Evolutionary conservation across 495 filamentous ascomycete genomes (phyloP).

Genomic region (Chaetomidium leptoderma): DNA sequence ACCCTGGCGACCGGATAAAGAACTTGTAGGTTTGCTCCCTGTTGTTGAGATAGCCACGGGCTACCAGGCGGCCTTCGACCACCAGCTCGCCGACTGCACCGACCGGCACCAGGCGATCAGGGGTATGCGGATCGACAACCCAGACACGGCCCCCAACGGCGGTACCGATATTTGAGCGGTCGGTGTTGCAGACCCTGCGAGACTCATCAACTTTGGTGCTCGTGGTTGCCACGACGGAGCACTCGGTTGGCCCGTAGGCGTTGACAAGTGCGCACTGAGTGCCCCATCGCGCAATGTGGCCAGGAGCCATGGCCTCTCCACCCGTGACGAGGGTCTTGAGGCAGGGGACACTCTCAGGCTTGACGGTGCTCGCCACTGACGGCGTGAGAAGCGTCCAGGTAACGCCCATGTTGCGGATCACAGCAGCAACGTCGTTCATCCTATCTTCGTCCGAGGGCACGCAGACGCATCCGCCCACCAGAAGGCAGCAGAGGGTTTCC

Average conservation of each 20-base stretch:
- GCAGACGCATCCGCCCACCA: constrained; percentile 33
- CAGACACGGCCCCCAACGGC: constrained; percentile 8
- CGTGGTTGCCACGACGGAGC: constrained; percentile 34
- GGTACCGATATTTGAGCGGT: constrained; percentile 11
- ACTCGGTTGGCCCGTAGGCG: constrained; percentile 51
- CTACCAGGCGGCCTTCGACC: constrained; percentile 5
- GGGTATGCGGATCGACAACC: constrained; percentile 8
- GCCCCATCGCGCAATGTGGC: constrained; percentile 29
- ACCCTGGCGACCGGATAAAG: not conserved
- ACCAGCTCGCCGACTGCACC: constrained; percentile 11
- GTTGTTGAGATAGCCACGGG: constrained; percentile 8
- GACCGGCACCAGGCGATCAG: constrained; percentile 1
- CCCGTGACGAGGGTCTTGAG: constrained; percentile 24
- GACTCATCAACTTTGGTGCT: not conserved
- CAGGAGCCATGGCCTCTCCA: constrained; percentile 25
- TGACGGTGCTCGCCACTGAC: constrained; percentile 16
- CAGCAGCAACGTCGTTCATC: constrained; percentile 24
- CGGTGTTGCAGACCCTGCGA: not conserved
- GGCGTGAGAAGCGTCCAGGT: constrained; percentile 3
- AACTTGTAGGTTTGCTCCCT: not conserved
- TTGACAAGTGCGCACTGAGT: constrained; percentile 37
- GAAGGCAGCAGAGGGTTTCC: constrained; percentile 52
- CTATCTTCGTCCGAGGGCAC: constrained; percentile 28
- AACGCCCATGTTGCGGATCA: constrained; percentile 20
- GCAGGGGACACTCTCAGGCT: constrained; percentile 15